phyloP scores from a whole-genome alignment of 805 yeast species.

The Lachancea lanzarotensis region DNA sequence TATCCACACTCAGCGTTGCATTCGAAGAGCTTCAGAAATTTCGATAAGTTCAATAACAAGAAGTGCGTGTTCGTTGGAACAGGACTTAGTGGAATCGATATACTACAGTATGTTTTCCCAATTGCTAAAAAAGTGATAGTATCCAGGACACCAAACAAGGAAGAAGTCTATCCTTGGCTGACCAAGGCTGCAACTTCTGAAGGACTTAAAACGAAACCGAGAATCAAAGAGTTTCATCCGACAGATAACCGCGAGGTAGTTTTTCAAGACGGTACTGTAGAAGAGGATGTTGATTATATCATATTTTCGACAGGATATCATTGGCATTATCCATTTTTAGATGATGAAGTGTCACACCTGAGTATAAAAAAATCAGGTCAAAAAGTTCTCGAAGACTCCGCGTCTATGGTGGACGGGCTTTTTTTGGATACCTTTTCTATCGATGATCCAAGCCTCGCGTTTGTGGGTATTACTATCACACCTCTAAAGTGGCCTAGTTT shows the following conservation, averaged over 20 bases:
- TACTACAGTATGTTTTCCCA: slow-evolving; percentile 37
- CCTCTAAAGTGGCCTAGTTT: slow-evolving; percentile 43
- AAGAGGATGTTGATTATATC: slow-evolving; percentile 20
- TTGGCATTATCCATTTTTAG: slow-evolving; percentile 19
- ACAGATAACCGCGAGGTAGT: slow-evolving; percentile 18
- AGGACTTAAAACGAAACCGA: slow-evolving; percentile 33
- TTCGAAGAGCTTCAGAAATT: slow-evolving; percentile 18
- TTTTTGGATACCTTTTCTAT: slow-evolving; percentile 41
- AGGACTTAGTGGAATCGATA: slow-evolving; percentile 35
- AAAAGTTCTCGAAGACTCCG: slow-evolving; percentile 9
- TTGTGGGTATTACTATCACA: slow-evolving; percentile 38
- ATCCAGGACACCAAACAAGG: slow-evolving; percentile 64
- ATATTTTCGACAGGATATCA: slow-evolving; percentile 46
- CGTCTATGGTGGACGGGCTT: slow-evolving; percentile 33
- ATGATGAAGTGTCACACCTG: slow-evolving; percentile 4
- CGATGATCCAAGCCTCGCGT: slow-evolving; percentile 40
- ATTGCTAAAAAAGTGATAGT: slow-evolving; percentile 44
- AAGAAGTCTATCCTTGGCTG: slow-evolving; percentile 38
- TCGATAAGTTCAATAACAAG: slow-evolving; percentile 25
- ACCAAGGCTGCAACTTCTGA: slow-evolving; percentile 35
- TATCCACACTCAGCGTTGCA: slow-evolving; percentile 38
- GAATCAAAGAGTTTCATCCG: slow-evolving; percentile 27
- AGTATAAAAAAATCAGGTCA: slow-evolving; percentile 3
- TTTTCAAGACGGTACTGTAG: slow-evolving; percentile 32
- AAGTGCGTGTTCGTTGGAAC: slow-evolving; percentile 37